Base-by-base conservation (phyloP, 495 filamentous ascomycete species). In the Neurospora tetrasperma region DNA sequence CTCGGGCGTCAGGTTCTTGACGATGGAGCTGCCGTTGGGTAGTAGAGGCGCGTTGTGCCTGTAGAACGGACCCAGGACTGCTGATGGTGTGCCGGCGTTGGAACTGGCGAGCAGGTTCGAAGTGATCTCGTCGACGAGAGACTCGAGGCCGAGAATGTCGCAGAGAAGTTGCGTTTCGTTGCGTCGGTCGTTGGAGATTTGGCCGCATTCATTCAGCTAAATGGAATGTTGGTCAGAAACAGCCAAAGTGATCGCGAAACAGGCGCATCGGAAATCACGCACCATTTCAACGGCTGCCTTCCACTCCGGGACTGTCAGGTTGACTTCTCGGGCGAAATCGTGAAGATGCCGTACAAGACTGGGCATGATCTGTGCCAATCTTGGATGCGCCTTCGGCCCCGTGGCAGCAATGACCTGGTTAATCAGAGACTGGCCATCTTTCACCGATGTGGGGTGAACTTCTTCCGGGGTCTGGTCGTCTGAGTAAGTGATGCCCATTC, bases 11-110 rank as follows among this genome's bases (percentile, higher is more conserved):
- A 74, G 70, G 73, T 76, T 76, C 14, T 73, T 73, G 2, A 90
- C 82, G 74, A 93, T 91, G 73, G 86, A 89, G 72, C 83, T 86
- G 27, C 89, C 91, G 82, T 91, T 92, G 9, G 85, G 76, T 44
- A 87, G 85, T 31, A 83, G 79, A 5, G 91, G 90, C 0, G 91
- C 90, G 78, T 93, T 84, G 72, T 88, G 83, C 18, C 92, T 88
- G 85, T 90, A 94, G 85, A 94, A 94, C 5, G 92, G 92, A 8
- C 92, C 92, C 0, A 94, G 86, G 71, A 94, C 90, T 54, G 91
- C 86, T 5, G 91, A 92, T 20, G 90, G 86, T 12, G 92, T 94
- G 85, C 87, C 71, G 83, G 86, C 84, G 38, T 81, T 78, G 59
- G 86, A 73, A 20, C 72, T 75, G 8, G 78, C 75, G 69, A 85